Percentiles rank a stretch among this genome's conserved stretches.
Conservation (phyloP, 75 land plant species). For the Pinus albicaulis region DNA sequence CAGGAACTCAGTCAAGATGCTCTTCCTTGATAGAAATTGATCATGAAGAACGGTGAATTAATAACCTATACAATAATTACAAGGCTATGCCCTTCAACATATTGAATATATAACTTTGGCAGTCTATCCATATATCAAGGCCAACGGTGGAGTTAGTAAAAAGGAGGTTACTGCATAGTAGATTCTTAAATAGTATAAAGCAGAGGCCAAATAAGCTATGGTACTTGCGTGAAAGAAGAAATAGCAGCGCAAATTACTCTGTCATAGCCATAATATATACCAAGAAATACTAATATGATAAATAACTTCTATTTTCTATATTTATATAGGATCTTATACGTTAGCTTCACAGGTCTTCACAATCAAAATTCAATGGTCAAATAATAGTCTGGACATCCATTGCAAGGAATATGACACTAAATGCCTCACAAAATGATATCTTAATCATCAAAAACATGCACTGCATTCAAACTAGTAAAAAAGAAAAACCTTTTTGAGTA, state of each 20-base stretch:
- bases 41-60: background rate
- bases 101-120: background rate
- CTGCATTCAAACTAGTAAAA: background rate
- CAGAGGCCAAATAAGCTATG: background rate
- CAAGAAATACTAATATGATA: background rate
- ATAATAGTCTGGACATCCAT: too few relatives aligned
- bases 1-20: background rate
- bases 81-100: background rate
- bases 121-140: background rate
- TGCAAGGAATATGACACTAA: background rate
- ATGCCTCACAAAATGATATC: slow-evolving; percentile 4
- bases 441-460: background rate
- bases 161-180: too few relatives aligned
- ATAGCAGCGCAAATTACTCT: background rate
- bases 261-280: background rate
- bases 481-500: background rate
- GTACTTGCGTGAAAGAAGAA: background rate
- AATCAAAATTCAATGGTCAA: background rate
- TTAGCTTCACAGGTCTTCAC: background rate
- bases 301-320: background rate
- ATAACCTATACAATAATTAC: background rate
- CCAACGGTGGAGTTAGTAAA: background rate
- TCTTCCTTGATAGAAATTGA: background rate
- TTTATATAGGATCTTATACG: background rate
- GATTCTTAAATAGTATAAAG: background rate